Conservation (phyloP, 202 grass and related monocot genomes). For the Dendrocalamus latiflorus region DNA sequence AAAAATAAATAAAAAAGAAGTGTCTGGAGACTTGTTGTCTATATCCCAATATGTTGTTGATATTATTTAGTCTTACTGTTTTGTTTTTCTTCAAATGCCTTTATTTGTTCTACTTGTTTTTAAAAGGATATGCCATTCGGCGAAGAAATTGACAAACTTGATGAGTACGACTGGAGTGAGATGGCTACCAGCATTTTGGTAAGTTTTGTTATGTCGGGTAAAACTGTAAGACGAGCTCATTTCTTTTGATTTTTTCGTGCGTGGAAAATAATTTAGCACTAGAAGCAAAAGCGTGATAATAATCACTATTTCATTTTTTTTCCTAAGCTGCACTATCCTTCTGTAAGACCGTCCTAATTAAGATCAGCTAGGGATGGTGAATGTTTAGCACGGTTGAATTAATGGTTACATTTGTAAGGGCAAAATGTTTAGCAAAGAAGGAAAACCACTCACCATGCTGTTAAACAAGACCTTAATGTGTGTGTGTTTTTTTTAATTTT, state of each 20-base stretch:
- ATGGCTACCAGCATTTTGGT: constrained; percentile 12
- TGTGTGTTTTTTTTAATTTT: neutral
- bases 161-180: no score
- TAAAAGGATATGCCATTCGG: no score
- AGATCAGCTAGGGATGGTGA: neutral
- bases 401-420: neutral
- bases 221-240: neutral
- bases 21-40: no score
- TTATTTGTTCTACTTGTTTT: no score
- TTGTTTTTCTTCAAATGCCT: no score
- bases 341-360: neutral
- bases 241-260: neutral
- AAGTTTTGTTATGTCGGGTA: neutral
- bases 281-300: neutral
- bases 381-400: neutral
- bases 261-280: neutral
- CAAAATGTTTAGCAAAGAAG: neutral
- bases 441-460: neutral
- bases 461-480: no score
- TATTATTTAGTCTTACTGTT: no score
- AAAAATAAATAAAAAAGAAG: no score
- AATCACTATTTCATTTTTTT: neutral
- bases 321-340: neutral
- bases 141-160: no score
- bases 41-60: no score